Conservation (phyloP, 768 basidiomycete genomes). For the Psilocybe cyanescens region DNA sequence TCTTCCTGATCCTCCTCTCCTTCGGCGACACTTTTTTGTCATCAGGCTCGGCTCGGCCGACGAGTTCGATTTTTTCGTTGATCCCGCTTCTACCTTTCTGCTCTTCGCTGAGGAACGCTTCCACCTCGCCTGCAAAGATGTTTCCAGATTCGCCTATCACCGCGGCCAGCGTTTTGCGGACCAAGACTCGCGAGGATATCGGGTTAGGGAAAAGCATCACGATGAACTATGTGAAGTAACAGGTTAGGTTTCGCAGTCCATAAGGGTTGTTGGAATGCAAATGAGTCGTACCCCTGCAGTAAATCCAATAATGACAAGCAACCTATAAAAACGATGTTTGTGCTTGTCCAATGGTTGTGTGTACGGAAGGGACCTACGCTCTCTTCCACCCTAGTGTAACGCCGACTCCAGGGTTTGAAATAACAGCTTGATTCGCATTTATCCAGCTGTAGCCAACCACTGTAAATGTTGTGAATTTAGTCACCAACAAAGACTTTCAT, state of each 20-base stretch:
- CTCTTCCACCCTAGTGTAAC: constrained; percentile 44
- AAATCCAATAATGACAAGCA: constrained; percentile 49
- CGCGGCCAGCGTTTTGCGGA: constrained; percentile 44
- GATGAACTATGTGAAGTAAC: constrained; percentile 32
- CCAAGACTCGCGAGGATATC: constrained; percentile 43
- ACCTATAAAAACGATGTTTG: constrained; percentile 21
- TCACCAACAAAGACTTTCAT: not conserved
- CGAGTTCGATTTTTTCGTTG: constrained; percentile 31
- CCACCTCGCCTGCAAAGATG: constrained; percentile 43
- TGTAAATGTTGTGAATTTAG: constrained; percentile 9
- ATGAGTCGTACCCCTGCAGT: constrained; percentile 38
- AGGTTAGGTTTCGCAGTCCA: not conserved
- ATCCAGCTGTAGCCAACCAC: constrained; percentile 49
- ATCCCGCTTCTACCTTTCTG: constrained; percentile 34
- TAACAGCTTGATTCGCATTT: constrained; percentile 32
- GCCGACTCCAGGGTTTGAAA: constrained; percentile 38
- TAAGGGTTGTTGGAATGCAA: not conserved
- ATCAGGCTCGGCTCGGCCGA: constrained; percentile 10
- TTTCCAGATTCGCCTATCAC: constrained; percentile 36
- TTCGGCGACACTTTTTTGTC: constrained; percentile 34
- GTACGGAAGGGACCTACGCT: constrained; percentile 32
- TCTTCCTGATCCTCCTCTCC: constrained; percentile 40
- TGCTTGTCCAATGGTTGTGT: no score
- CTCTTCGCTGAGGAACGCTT: constrained; percentile 49
- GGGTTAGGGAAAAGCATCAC: constrained; percentile 52